A percentile compares a stretch with the other conserved stretches of the same genome.
Conservation (phyloP, 179 eudicot genomes). For the Silene vulgaris region DNA sequence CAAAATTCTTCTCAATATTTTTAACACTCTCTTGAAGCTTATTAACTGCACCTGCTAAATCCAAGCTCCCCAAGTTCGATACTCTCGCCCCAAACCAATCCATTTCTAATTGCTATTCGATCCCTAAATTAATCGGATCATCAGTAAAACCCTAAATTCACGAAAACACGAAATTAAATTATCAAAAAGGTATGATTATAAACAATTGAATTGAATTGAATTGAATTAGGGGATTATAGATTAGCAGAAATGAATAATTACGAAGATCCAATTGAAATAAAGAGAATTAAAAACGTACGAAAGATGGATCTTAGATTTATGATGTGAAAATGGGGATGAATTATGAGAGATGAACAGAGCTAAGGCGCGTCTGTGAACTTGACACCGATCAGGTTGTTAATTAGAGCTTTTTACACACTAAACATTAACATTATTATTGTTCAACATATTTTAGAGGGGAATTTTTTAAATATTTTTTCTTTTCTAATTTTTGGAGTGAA, state of each 20-base stretch:
- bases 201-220: background rate
- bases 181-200: background rate
- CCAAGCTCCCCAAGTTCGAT: constrained; percentile 61
- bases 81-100: constrained; percentile 90
- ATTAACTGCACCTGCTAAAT: constrained; percentile 86
- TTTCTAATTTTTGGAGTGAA: too few relatives aligned
- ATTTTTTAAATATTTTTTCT: too few relatives aligned
- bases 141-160: constrained; percentile 23
- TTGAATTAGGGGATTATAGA: background rate
- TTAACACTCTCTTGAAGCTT: constrained; percentile 96
- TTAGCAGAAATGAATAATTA: background rate
- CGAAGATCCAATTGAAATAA: background rate
- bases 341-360: constrained; percentile 8
- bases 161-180: background rate
- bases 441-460: too few relatives aligned
- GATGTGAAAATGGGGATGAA: background rate
- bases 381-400: background rate
- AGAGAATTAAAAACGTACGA: background rate
- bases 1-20: constrained; percentile 90
- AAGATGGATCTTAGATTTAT: background rate
- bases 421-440: too few relatives aligned
- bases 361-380: background rate
- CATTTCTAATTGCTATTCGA: constrained; percentile 37
- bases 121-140: constrained; percentile 16
- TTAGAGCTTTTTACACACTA: background rate